Percentiles rank a stretch among this genome's conserved stretches.
Evolutionary conservation across 2,329 filamentous ascomycete genomes (phyloP).

Genomic region (Ceratocystis eucalypticola): DNA sequence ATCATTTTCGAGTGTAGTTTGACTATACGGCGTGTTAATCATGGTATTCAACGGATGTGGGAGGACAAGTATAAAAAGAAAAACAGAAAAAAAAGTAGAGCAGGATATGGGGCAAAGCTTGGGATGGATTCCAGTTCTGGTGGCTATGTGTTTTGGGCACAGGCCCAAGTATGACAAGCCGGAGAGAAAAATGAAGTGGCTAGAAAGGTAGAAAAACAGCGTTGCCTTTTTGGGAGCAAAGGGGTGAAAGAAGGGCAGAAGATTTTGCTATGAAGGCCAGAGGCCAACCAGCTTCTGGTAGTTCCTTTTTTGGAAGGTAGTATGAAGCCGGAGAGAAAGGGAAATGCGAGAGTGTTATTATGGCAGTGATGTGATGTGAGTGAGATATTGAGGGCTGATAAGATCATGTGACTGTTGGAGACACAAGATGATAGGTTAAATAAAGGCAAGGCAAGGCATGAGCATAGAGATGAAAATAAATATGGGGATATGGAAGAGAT

Average conservation of each 20-base stretch:
- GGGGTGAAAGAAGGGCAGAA: not conserved
- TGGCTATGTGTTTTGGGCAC: not conserved
- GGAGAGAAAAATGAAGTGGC: not conserved
- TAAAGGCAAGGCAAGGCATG: not conserved
- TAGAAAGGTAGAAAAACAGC: not conserved
- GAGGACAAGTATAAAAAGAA: not conserved
- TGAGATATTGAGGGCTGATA: not conserved
- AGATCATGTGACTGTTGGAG: not conserved
- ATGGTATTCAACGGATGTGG: conserved; percentile 16
- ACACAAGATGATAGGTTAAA: not conserved
- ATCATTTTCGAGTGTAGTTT: conserved; percentile 21
- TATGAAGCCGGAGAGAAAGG: not conserved
- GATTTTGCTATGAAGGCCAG: not conserved
- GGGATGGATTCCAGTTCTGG: not conserved
- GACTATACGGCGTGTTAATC: conserved; percentile 20
- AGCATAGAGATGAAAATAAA: not conserved
- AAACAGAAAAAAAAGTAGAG: not conserved
- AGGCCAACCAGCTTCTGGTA: too few species aligned
- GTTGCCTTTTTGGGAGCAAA: not conserved
- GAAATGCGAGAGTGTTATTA: not conserved
- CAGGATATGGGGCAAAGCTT: conserved; percentile 7
- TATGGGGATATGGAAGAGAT: not conserved
- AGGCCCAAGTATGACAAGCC: not conserved
- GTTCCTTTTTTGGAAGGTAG: too few species aligned
- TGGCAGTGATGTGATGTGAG: too few species aligned